Base-by-base conservation (phyloP, 371 early-diverging fungal genomes). In the Catenaria anguillulae region DNA sequence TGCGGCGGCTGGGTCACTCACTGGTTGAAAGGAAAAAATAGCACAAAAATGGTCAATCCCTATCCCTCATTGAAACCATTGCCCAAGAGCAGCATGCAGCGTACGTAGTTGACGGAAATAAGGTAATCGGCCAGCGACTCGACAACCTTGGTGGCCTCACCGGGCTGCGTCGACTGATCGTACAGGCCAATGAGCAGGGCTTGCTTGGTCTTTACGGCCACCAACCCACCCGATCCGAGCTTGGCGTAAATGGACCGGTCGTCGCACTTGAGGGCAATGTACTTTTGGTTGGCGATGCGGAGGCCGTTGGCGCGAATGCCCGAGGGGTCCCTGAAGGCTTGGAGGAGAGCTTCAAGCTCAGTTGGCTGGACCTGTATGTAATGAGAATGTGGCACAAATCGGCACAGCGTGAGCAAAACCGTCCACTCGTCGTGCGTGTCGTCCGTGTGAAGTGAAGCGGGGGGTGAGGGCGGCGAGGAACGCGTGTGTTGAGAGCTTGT, bases 91-190 rank as follows among this genome's bases (percentile, higher is more conserved):
- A n/a, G n/a, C n/a, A n/a, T n/a, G n/a, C n/a, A n/a, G n/a, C 52
- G 52, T 50, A 50, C 52, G 52, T 50, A 50, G 52, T 29, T 29
- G 52, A 77, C 73, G 59, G 76, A 67, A 62, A 80, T 81, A 65
- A 95, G 80, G 75, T 92, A 90, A 64, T 89, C 86, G 55, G 83
- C 92, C 63, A 95, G 76, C 31, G 68, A 72, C 70, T 90, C 90
- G 61, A 92, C 87, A 60, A 84, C 80, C 67, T 73, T 76, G 71
- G 79, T 88, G 67, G 88, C 88, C 61, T 78, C 76, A 37, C 89
- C 91, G 26, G 88, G 81, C 68, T 83, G 81, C 34, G 78, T 72
- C 63, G 69, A 66, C 62, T 87, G 84, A 42, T 71, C 75, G 67
- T 89, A 89, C 60, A 73, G 62, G 60, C 85, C 91, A 65, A 93